Percentiles rank a stretch among this genome's conserved stretches.
These are phyloP conservation scores for Aspergillus panamensis DNA, from an alignment of 495 filamentous ascomycete genomes.

Conservation along the genomic window DNA sequence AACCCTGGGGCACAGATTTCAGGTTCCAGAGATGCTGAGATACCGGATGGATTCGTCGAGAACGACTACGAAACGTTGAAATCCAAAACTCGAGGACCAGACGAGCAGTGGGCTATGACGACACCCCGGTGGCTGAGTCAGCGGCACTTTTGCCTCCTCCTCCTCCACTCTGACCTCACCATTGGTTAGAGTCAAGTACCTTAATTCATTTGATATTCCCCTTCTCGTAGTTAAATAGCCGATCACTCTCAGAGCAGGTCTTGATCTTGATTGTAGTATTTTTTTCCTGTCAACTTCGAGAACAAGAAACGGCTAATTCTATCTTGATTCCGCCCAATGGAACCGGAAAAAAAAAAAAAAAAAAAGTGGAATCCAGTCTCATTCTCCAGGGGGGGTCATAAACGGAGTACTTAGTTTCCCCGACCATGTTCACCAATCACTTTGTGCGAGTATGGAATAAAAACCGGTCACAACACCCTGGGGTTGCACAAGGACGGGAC, in stretches of 20 bases:
- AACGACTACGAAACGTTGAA: not conserved
- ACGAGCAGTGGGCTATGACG: not conserved
- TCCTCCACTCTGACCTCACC: not conserved
- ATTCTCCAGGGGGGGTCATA: not conserved
- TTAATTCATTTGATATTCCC: not conserved
- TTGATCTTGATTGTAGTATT: no score
- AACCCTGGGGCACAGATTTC: not conserved
- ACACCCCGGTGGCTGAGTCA: not conserved
- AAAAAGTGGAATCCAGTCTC: not conserved
- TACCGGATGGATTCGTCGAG: not conserved
- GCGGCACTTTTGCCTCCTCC: not conserved
- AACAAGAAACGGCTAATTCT: no score
- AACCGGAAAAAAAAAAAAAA: not conserved
- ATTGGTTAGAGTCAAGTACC: not conserved
- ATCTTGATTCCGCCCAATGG: no score
- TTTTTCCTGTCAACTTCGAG: no score
- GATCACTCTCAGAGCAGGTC: no score
- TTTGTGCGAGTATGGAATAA: not conserved
- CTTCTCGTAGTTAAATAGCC: not conserved
- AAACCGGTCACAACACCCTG: not conserved
- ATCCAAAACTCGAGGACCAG: not conserved
- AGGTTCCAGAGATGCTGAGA: not conserved
- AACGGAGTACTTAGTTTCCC: not conserved
- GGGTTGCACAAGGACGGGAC: not conserved
- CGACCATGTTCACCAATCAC: not conserved